A percentile compares a stretch with the other conserved stretches of the same genome.
These are phyloP conservation scores for Vanderwaltozyma tropicalis DNA, from an alignment of 805 yeast genomes.

Conservation along the genomic window DNA sequence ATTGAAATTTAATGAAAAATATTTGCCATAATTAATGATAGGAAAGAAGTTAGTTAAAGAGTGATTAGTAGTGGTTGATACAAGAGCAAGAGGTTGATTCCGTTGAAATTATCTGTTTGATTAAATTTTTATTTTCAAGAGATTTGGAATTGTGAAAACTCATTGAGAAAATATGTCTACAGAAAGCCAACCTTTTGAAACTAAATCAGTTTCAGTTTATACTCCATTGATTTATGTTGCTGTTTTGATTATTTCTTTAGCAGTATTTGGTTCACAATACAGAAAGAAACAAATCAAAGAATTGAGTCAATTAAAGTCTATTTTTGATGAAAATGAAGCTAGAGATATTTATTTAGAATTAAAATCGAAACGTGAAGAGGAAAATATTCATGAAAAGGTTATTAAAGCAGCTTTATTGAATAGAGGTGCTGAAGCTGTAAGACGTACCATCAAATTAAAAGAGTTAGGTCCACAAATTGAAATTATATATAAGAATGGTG, in stretches of 20 bases:
- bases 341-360: conserved; percentile 54
- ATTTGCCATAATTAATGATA: too few relatives aligned
- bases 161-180: neutral
- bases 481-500: conserved; percentile 72
- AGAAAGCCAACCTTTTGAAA: conserved; percentile 11
- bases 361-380: conserved; percentile 25
- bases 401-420: conserved; percentile 56
- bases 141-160: too few relatives aligned
- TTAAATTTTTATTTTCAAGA: too few relatives aligned
- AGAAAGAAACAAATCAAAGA: conserved; percentile 43
- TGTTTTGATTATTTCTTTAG: conserved; percentile 53
- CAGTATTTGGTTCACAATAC: conserved; percentile 59
- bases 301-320: conserved; percentile 53
- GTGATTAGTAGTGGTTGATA: too few relatives aligned
- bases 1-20: too few relatives aligned
- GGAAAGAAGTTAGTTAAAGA: too few relatives aligned
- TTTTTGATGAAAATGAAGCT: conserved; percentile 61
- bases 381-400: conserved; percentile 65
- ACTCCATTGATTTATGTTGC: conserved; percentile 74
- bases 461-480: conserved; percentile 65
- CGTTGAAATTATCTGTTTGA: too few relatives aligned
- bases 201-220: conserved; percentile 40
- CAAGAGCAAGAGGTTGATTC: too few relatives aligned
- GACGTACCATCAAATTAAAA: conserved; percentile 71
- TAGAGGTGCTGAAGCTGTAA: conserved; percentile 79